Percentiles rank a stretch among this genome's conserved stretches.
These are phyloP conservation scores for Lasiodiplodia hormozganensis DNA, from an alignment of 2,329 filamentous ascomycete species.

Conservation along the genomic window DNA sequence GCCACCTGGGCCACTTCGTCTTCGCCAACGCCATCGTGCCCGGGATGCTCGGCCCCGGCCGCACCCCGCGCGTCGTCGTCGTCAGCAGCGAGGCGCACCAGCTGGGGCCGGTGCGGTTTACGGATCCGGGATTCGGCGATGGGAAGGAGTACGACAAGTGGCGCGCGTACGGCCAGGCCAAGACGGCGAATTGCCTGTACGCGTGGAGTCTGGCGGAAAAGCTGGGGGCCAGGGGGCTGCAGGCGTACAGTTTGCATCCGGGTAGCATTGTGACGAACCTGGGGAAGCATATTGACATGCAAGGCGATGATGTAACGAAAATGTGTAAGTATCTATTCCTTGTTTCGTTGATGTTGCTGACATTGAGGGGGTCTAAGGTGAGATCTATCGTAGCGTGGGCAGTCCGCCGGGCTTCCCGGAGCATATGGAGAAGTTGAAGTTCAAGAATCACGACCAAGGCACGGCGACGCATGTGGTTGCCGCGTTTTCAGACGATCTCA, in stretches of 20 bases:
- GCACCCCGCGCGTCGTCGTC: slow-evolving; percentile 39
- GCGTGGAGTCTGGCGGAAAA: slow-evolving; percentile 37
- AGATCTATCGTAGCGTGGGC: background rate
- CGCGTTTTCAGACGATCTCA: slow-evolving; percentile 40
- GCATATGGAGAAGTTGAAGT: background rate
- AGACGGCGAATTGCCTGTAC: slow-evolving; percentile 39
- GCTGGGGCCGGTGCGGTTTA: slow-evolving; percentile 31
- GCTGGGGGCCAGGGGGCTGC: slow-evolving; percentile 36
- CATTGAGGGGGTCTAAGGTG: background rate
- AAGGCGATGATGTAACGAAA: slow-evolving; percentile 32
- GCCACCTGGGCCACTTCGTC: slow-evolving; percentile 54
- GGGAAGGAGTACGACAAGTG: slow-evolving; percentile 28
- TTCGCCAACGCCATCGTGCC: slow-evolving; percentile 53
- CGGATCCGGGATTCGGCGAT: slow-evolving; percentile 34
- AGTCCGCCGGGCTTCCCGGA: slow-evolving; percentile 5
- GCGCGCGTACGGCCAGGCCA: slow-evolving; percentile 36
- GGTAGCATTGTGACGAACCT: slow-evolving; percentile 39
- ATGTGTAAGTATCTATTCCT: slow-evolving; percentile 31
- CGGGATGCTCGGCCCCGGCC: slow-evolving; percentile 45
- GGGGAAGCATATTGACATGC: background rate
- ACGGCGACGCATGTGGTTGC: slow-evolving; percentile 42
- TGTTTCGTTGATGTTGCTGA: background rate
- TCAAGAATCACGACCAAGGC: slow-evolving; percentile 40
- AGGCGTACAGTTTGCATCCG: slow-evolving; percentile 42
- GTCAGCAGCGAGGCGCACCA: slow-evolving; percentile 36